Evolutionary conservation across 2,329 filamentous ascomycete genomes (phyloP).

Genomic region (Apiospora pterosperma): DNA sequence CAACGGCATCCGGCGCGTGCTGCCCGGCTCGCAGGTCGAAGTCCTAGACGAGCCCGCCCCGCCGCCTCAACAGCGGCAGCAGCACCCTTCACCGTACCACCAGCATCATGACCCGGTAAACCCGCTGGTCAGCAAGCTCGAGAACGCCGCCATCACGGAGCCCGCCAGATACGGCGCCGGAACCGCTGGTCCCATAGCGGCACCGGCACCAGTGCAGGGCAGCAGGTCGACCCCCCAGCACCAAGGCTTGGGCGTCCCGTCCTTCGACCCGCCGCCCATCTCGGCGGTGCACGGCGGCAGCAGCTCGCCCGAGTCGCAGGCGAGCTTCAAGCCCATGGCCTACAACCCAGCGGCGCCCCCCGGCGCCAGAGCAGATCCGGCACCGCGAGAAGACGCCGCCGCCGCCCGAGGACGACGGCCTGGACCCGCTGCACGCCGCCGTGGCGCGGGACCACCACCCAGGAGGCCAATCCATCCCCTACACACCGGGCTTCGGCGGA

Average conservation of each 20-base stretch:
- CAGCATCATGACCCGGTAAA: conserved; percentile 48
- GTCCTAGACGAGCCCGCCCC: conserved; percentile 62
- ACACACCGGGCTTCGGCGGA: conserved; percentile 40
- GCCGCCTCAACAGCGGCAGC: conserved; percentile 37
- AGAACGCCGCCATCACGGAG: conserved; percentile 65
- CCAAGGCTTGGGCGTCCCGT: background rate
- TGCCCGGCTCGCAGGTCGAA: conserved; percentile 58
- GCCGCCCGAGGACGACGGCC: conserved; percentile 63
- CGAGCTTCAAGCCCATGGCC: conserved; percentile 57
- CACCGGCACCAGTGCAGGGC: background rate
- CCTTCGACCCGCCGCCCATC: conserved; percentile 39
- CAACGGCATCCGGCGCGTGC: conserved; percentile 61
- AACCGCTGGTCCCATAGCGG: conserved; percentile 10
- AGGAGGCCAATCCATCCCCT: conserved; percentile 50
- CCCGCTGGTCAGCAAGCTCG: conserved; percentile 69
- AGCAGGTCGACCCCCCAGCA: background rate
- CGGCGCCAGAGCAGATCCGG: conserved; percentile 66
- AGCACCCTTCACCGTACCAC: conserved; percentile 11
- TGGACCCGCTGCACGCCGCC: conserved; percentile 56
- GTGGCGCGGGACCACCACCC: conserved; percentile 54
- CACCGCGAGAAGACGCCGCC: conserved; percentile 79
- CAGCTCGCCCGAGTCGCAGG: conserved; percentile 27
- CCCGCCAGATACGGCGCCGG: conserved; percentile 39
- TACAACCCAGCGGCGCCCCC: conserved; percentile 79
- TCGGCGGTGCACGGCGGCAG: conserved; percentile 24